phyloP scores from a whole-genome alignment of 2,329 filamentous ascomycete genomes.

The Talaromyces pinophilus region DNA sequence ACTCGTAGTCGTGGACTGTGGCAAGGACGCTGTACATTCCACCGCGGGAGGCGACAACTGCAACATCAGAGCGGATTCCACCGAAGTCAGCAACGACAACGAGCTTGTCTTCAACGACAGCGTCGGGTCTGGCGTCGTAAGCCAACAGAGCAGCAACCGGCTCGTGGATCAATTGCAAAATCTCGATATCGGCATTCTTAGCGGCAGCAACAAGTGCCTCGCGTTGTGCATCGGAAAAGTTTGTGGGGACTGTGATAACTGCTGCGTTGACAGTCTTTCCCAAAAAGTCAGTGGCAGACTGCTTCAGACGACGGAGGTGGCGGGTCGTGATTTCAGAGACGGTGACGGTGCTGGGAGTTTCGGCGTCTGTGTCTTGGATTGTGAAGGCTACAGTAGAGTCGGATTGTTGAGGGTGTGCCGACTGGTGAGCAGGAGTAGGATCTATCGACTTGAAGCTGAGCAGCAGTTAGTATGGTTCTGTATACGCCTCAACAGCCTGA shows the following conservation, averaged over 20 bases:
- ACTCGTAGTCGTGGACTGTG: constrained; percentile 93
- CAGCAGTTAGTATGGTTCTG: constrained; percentile 22
- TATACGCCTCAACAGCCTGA: background rate
- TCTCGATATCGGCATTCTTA: constrained; percentile 77
- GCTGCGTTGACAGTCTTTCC: constrained; percentile 93
- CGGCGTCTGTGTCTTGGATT: constrained; percentile 72
- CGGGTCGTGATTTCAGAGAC: constrained; percentile 81
- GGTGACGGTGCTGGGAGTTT: constrained; percentile 67
- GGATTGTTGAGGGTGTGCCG: constrained; percentile 80
- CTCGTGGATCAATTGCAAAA: constrained; percentile 90
- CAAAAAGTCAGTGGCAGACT: constrained; percentile 85
- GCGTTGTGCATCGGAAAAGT: constrained; percentile 86
- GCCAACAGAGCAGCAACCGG: constrained; percentile 85
- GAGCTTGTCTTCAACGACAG: constrained; percentile 77
- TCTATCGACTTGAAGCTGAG: constrained; percentile 87
- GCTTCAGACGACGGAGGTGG: constrained; percentile 77
- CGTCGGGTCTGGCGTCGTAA: constrained; percentile 82
- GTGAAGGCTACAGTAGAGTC: constrained; percentile 75
- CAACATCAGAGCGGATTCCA: constrained; percentile 87
- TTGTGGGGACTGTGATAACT: constrained; percentile 89
- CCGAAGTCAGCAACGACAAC: constrained; percentile 90
- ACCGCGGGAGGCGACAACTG: constrained; percentile 85
- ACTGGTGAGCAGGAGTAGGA: constrained; percentile 89
- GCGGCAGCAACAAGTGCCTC: constrained; percentile 76
- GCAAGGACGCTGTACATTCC: constrained; percentile 96